A percentile compares a stretch with the other conserved stretches of the same genome.
phyloP scores from a whole-genome alignment of 495 filamentous ascomycete species.

The Penicillium psychrofluorescens region DNA sequence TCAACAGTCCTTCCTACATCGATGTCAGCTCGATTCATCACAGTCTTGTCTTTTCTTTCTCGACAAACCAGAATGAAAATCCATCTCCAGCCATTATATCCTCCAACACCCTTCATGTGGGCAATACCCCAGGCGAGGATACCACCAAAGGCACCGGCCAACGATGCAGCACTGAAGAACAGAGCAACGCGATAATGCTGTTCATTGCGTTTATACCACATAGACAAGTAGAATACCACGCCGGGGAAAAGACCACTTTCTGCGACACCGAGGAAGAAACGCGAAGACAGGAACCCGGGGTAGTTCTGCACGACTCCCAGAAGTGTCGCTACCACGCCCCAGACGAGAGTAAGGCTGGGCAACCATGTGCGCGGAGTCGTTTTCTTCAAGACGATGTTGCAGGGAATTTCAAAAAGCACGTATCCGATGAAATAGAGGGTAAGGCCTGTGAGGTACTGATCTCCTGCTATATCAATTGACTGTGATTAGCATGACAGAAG shows the following conservation, averaged over 20 bases:
- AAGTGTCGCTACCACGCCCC: slow-evolving; percentile 65
- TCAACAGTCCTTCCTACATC: slow-evolving; percentile 58
- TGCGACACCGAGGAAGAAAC: slow-evolving; percentile 35
- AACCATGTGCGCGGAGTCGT: slow-evolving; percentile 61
- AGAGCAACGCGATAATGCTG: slow-evolving; percentile 65
- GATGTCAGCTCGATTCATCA: slow-evolving; percentile 5
- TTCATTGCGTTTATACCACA: slow-evolving; percentile 76
- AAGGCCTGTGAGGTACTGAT: slow-evolving; percentile 64
- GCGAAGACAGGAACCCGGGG: slow-evolving; percentile 53
- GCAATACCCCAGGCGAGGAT: slow-evolving; percentile 58
- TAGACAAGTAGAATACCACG: slow-evolving; percentile 75
- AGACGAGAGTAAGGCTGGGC: slow-evolving; percentile 44
- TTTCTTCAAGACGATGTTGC: slow-evolving; percentile 65
- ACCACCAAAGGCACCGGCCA: slow-evolving; percentile 76
- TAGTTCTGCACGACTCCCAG: slow-evolving; percentile 62
- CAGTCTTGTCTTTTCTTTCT: neutral
- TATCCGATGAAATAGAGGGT: slow-evolving; percentile 76
- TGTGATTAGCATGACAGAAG: neutral
- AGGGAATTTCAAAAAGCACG: slow-evolving; percentile 63
- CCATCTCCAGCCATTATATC: slow-evolving; percentile 70
- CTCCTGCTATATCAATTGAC: slow-evolving; percentile 36
- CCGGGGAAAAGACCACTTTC: slow-evolving; percentile 62
- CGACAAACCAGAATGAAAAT: slow-evolving; percentile 66
- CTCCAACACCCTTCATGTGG: slow-evolving; percentile 58
- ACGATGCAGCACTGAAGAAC: slow-evolving; percentile 66